These are phyloP conservation scores for Alternaria viburni DNA, from an alignment of 2,329 filamentous ascomycete genomes.

Conservation along the genomic window DNA sequence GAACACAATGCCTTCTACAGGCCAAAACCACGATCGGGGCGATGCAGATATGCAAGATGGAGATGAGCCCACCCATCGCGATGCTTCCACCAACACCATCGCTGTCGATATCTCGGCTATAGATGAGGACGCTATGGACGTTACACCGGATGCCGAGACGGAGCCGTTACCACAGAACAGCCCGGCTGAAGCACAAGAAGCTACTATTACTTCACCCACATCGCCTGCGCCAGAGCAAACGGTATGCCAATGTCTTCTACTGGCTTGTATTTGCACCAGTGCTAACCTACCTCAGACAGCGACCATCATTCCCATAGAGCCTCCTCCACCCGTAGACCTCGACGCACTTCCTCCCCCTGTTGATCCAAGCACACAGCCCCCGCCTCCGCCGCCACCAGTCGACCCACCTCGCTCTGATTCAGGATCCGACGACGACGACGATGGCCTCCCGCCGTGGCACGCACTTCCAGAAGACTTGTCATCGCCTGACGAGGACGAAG, in stretches of 20 bases:
- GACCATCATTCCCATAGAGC: constrained; percentile 21
- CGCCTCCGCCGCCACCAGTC: constrained; percentile 42
- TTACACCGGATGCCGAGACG: constrained; percentile 41
- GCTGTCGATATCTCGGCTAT: constrained; percentile 39
- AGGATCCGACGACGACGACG: constrained; percentile 47
- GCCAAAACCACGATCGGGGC: constrained; percentile 47
- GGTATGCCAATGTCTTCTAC: constrained; percentile 17
- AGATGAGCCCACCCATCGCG: constrained; percentile 17
- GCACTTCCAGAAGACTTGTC: constrained; percentile 64
- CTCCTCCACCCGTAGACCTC: constrained; percentile 32
- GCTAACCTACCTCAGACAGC: constrained; percentile 14
- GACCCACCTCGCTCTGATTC: constrained; percentile 39
- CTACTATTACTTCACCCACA: constrained; percentile 18
- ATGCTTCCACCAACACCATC: constrained; percentile 22
- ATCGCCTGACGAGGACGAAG: constrained; percentile 62
- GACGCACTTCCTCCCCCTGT: constrained; percentile 14
- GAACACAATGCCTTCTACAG: constrained; percentile 37
- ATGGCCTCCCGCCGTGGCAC: constrained; percentile 55
- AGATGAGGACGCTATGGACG: constrained; percentile 50
- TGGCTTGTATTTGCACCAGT: background rate
- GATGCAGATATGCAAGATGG: constrained; percentile 44
- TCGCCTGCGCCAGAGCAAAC: constrained; percentile 21
- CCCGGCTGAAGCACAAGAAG: constrained; percentile 20
- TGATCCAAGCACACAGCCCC: constrained; percentile 32
- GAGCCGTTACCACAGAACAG: constrained; percentile 30